Evolutionary conservation across 345 rosid genomes (phyloP).

Genomic region (Dipteronia sinensis): DNA sequence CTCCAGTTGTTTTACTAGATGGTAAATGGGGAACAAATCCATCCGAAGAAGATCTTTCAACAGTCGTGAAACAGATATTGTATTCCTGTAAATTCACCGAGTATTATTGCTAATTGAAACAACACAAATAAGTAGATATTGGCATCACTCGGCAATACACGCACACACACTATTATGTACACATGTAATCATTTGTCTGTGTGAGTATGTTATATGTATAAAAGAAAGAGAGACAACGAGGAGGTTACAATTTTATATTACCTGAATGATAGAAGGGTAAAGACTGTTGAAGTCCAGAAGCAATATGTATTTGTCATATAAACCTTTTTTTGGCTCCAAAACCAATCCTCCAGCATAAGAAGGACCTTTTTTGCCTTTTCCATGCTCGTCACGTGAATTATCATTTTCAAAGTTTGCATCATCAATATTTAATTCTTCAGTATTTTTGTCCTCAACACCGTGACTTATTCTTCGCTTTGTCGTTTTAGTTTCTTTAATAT

Average conservation of each 20-base stretch:
- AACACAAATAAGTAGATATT: background rate
- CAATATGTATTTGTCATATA: conserved; percentile 90
- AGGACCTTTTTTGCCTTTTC: conserved; percentile 84
- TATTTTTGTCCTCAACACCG: conserved; percentile 45
- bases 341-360: conserved; percentile 95
- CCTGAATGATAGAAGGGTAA: conserved; percentile 99
- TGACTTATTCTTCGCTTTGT: conserved; percentile 55
- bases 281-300: conserved; percentile 98
- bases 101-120: conserved; percentile 10
- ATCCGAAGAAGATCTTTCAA: conserved; percentile 77
- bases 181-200: too few relatives aligned
- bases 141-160: background rate
- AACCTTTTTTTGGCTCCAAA: conserved; percentile 94
- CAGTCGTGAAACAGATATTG: conserved; percentile 96
- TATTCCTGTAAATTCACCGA: conserved; percentile 65
- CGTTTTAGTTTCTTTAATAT: conserved; percentile 54
- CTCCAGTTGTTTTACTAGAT: conserved; percentile 66
- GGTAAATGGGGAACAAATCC: conserved; percentile 76
- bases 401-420: conserved; percentile 47
- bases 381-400: conserved; percentile 37
- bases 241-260: conserved; percentile 29
- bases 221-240: conserved; percentile 7
- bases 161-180: background rate
- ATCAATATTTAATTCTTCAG: conserved; percentile 53
- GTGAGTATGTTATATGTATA: background rate